Evolutionary conservation across 2,329 filamentous ascomycete genomes (phyloP).

Genomic region (Calonectria hongkongensis): DNA sequence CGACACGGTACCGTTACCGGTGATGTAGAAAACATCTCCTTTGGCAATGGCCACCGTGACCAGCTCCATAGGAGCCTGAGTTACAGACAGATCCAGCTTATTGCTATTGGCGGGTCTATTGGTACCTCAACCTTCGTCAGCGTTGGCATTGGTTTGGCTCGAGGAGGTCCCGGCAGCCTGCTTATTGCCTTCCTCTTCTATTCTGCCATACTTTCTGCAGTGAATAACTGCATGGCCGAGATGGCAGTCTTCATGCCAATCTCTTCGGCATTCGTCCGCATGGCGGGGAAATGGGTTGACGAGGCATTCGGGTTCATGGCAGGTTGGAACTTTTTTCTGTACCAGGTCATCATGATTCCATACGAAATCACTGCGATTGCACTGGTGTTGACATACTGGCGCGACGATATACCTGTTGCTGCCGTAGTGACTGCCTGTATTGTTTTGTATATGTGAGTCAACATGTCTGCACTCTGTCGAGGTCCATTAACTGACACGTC

Average conservation of each 20-base stretch:
- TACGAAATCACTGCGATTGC: conserved; percentile 23
- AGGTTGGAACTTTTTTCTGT: conserved; percentile 16
- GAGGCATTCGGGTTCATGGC: conserved; percentile 5
- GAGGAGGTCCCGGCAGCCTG: conserved; percentile 2
- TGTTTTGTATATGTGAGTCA: conserved; percentile 3
- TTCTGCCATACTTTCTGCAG: neutral
- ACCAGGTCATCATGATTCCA: conserved; percentile 18
- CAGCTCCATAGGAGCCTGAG: neutral
- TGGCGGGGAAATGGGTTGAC: conserved; percentile 12
- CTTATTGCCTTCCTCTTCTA: conserved; percentile 5
- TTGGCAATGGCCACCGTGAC: neutral
- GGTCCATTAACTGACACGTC: neutral
- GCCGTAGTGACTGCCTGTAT: conserved; percentile 1
- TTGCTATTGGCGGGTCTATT: conserved; percentile 19
- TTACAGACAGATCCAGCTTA: conserved; percentile 5
- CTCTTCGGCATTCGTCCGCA: neutral
- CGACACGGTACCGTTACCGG: neutral
- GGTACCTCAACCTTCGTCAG: conserved; percentile 3
- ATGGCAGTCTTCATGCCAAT: conserved; percentile 20
- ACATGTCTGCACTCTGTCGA: neutral
- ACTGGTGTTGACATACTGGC: neutral
- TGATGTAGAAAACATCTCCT: neutral
- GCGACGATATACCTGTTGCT: conserved; percentile 7
- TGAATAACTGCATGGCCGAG: conserved; percentile 14
- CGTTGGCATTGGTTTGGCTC: neutral